Evolutionary conservation across 768 basidiomycete genomes (phyloP).

Genomic region (Fomitopsis serialis): DNA sequence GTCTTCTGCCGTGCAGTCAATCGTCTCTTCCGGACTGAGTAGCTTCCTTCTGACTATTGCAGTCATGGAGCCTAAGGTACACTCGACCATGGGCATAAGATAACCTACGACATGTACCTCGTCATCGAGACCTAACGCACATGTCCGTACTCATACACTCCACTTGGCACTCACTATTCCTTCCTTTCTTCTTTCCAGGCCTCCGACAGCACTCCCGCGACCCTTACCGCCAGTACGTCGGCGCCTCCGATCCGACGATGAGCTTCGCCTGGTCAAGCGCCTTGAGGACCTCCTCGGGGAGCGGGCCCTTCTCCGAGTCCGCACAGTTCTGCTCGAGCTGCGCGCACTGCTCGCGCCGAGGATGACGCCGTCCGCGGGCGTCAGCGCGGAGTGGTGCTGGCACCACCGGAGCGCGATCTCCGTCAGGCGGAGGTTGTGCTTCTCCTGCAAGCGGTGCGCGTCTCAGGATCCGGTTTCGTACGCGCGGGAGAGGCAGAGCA

Average conservation of each 20-base stretch:
- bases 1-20: too few species aligned
- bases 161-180: too few species aligned
- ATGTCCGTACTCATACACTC: too few species aligned
- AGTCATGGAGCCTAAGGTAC: too few species aligned
- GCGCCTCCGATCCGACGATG: slow-evolving; percentile 26
- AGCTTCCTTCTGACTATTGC: too few species aligned
- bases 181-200: too few species aligned
- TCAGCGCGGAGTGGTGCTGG: slow-evolving; percentile 48
- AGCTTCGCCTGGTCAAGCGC: slow-evolving; percentile 45
- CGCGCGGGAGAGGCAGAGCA: neutral
- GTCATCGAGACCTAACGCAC: too few species aligned
- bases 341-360: slow-evolving; percentile 40
- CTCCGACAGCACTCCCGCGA: too few species aligned
- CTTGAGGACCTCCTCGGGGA: slow-evolving; percentile 46
- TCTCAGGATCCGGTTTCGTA: too few species aligned
- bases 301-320: slow-evolving; percentile 46
- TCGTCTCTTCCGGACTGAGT: too few species aligned
- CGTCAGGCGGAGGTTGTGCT: slow-evolving; percentile 40
- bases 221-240: slow-evolving; percentile 20
- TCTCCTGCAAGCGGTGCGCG: slow-evolving; percentile 26
- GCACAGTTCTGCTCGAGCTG: slow-evolving; percentile 41
- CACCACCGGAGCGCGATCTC: slow-evolving; percentile 61
- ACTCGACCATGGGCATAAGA: too few species aligned
- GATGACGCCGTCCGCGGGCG: slow-evolving; percentile 39
- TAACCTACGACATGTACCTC: too few species aligned